phyloP scores from a whole-genome alignment of 768 basidiomycete species.

The Russula sp. region DNA sequence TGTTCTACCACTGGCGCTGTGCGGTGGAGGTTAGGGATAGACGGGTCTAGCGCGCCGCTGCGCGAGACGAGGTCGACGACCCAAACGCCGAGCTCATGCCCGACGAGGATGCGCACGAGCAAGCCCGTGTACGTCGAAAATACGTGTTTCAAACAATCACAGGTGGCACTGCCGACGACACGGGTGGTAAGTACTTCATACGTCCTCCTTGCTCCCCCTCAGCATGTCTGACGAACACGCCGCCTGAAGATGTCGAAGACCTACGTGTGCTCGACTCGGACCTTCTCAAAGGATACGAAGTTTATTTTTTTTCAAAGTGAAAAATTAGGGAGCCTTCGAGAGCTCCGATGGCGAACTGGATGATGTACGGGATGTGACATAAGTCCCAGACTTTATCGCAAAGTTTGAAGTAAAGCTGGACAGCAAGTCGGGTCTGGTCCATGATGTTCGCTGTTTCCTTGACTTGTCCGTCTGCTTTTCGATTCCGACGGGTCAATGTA shows the following conservation, averaged over 20 bases:
- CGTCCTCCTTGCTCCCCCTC: too few species aligned
- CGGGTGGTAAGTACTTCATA: too few species aligned
- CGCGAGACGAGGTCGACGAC: conserved; percentile 71
- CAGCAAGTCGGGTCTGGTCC: neutral
- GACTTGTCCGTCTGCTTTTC: too few species aligned
- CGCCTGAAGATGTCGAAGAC: too few species aligned
- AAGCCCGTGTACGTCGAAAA: conserved; percentile 78
- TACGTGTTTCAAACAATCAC: conserved; percentile 40
- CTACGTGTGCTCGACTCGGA: neutral
- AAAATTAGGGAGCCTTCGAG: too few species aligned
- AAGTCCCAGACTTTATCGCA: neutral
- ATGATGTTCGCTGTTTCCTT: neutral
- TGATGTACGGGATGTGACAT: too few species aligned
- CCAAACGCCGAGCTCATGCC: conserved; percentile 92
- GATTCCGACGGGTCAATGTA: neutral
- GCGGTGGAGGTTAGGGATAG: conserved; percentile 4
- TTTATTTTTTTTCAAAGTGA: too few species aligned
- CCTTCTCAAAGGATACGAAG: neutral
- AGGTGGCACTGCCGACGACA: too few species aligned
- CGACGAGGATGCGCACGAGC: conserved; percentile 67
- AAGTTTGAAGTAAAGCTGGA: neutral
- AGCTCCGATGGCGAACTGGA: too few species aligned
- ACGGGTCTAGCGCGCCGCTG: conserved; percentile 38
- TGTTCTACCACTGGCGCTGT: neutral
- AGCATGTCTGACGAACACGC: too few species aligned